phyloP scores from a whole-genome alignment of 2,329 filamentous ascomycete species.

The Talaromyces sp. region DNA sequence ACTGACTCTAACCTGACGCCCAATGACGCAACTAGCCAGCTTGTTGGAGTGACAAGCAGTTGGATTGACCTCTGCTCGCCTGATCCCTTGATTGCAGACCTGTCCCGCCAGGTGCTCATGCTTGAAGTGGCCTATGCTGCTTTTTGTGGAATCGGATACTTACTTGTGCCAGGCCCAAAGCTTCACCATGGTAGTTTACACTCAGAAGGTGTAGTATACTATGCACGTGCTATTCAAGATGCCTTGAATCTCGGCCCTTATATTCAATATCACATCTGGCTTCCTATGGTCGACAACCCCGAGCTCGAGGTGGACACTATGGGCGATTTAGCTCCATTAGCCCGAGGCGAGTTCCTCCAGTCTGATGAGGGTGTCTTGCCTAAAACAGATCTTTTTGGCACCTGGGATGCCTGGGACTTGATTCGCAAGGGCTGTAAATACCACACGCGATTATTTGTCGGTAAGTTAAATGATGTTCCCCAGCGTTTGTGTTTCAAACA shows the following conservation, averaged over 20 bases:
- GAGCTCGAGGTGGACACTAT: slow-evolving; percentile 54
- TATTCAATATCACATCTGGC: slow-evolving; percentile 76
- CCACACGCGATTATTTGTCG: slow-evolving; percentile 75
- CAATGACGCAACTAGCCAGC: slow-evolving; percentile 76
- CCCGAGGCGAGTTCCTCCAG: slow-evolving; percentile 44
- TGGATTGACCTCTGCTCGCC: slow-evolving; percentile 90
- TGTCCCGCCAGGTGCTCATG: slow-evolving; percentile 87
- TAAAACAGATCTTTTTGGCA: slow-evolving; percentile 70
- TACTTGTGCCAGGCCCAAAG: slow-evolving; percentile 79
- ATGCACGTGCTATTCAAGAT: slow-evolving; percentile 81
- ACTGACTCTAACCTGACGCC: slow-evolving; percentile 68
- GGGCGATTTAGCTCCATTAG: slow-evolving; percentile 48
- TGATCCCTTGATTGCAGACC: slow-evolving; percentile 78
- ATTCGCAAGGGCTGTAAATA: slow-evolving; percentile 87
- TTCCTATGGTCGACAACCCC: slow-evolving; percentile 80
- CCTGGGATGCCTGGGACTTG: slow-evolving; percentile 93
- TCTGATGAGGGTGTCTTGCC: slow-evolving; percentile 39
- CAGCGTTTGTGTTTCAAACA: not conserved
- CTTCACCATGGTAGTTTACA: slow-evolving; percentile 59
- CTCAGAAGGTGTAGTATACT: slow-evolving; percentile 65
- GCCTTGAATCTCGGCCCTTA: slow-evolving; percentile 74
- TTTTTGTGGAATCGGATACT: slow-evolving; percentile 85
- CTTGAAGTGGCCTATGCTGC: slow-evolving; percentile 92
- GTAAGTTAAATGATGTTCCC: slow-evolving; percentile 59
- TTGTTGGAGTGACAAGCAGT: slow-evolving; percentile 78